Base-by-base conservation (phyloP, 768 basidiomycete species). In the Dacryopinax spathularia region DNA sequence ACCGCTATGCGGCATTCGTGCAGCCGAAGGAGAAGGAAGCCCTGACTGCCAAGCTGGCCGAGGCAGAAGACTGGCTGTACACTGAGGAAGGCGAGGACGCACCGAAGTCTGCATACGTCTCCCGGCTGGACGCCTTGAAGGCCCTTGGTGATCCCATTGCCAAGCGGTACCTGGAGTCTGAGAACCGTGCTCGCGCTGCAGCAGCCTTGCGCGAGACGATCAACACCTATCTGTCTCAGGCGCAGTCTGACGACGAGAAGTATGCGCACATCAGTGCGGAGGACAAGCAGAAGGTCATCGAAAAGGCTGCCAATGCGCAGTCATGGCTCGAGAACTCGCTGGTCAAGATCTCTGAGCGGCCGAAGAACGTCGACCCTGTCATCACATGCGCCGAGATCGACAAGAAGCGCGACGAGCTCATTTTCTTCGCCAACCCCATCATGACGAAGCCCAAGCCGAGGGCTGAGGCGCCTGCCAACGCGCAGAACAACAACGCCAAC, bases 241-340 rank as follows among this genome's bases (percentile, higher is more conserved):
- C 92, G 22, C 87, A 88, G 33, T 88, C 88, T 16, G 64, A 73
- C 20, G 94, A 96, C 62, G 95, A 96, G 68, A 86, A 86, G 76
- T 90, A 82, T 75, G 74, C 87, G 13, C 96, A 98, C 79, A 91
- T 98, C 68, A 86, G 87, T 66, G 86, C 86, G 68, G 90, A 88
- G 77, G 90, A 92, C 74, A 89, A 86, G 75, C 83, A 91, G 77
- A 72, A 77, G 56, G 84, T 93, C 67, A 80, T 97, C 69, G 96
- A 99, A 77, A 89, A 88, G 74, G 86, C 86, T 63, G 96, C 89
- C 61, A 91, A 85, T 10, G 78, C 87, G 36, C 87, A 91, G 76
- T 89, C 96, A 77, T 98, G 95, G 96, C 81, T 99, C 63, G 90
- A 96, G 71, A 94, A 99, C 79, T 83, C 89, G 80, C 83, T 84